A percentile compares a stretch with the other conserved stretches of the same genome.
These are phyloP conservation scores for Crotalaria pallida DNA, from an alignment of 306 rosid species.

Conservation along the genomic window DNA sequence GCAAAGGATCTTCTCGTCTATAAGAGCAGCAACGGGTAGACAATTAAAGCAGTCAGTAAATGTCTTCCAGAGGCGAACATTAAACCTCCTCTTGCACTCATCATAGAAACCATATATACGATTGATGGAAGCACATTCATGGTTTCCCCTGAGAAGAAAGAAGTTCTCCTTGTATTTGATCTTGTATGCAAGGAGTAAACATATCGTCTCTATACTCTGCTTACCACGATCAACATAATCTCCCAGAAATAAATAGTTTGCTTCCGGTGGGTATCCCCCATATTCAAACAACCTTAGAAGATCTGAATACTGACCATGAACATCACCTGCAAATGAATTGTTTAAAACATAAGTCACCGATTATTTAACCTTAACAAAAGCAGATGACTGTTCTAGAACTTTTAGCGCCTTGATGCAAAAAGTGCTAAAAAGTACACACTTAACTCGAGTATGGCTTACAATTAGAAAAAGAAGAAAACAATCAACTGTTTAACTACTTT, in stretches of 20 bases:
- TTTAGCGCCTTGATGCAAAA: background rate
- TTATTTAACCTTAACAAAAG: background rate
- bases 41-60: constrained; percentile 81
- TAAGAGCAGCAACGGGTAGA: constrained; percentile 74
- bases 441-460: background rate
- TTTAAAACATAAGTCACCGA: background rate
- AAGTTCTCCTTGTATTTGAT: constrained; percentile 81
- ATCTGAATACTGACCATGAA: constrained; percentile 84
- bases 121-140: constrained; percentile 84
- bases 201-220: constrained; percentile 79
- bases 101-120: constrained; percentile 84
- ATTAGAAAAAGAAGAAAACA: background rate
- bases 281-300: constrained; percentile 73
- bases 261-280: constrained; percentile 80
- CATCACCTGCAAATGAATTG: constrained; percentile 54
- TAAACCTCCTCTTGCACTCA: constrained; percentile 82
- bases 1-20: constrained; percentile 84
- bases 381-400: background rate
- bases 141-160: constrained; percentile 86
- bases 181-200: constrained; percentile 81
- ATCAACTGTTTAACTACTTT: background rate
- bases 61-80: constrained; percentile 75
- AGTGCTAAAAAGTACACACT: background rate
- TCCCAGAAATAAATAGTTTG: constrained; percentile 79
- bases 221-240: constrained; percentile 90